Percentiles rank a stretch among this genome's conserved stretches.
These are phyloP conservation scores for Cucurbita moschata DNA, from an alignment of 306 rosid species.

Conservation along the genomic window DNA sequence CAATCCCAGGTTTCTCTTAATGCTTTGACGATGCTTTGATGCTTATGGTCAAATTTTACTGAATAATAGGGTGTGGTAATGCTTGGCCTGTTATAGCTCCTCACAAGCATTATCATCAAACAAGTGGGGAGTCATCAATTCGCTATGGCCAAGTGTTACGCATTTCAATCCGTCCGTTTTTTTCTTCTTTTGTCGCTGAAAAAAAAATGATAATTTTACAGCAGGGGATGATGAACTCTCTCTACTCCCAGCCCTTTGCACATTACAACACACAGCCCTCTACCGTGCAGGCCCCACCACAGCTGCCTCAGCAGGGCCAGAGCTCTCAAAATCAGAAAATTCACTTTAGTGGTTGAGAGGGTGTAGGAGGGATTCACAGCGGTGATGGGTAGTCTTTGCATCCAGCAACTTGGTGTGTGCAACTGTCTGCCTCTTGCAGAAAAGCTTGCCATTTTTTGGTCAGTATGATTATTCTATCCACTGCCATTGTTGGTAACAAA, in stretches of 20 bases:
- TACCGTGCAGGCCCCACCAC: slow-evolving; percentile 74
- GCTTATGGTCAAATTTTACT: neutral
- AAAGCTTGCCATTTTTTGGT: slow-evolving; percentile 29
- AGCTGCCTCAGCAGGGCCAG: slow-evolving; percentile 69
- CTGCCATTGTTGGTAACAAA: slow-evolving; percentile 16
- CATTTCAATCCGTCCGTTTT: neutral
- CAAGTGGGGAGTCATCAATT: neutral
- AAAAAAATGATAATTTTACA: neutral
- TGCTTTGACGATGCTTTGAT: neutral
- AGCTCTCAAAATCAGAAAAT: slow-evolving; percentile 86
- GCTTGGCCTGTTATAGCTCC: neutral
- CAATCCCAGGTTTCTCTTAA: slow-evolving; percentile 78
- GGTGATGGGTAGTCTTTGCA: slow-evolving; percentile 92
- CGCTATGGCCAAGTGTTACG: neutral
- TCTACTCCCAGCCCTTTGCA: slow-evolving; percentile 90
- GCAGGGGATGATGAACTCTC: slow-evolving; percentile 78
- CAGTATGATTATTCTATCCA: slow-evolving; percentile 13
- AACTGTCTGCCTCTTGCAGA: slow-evolving; percentile 39
- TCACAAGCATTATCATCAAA: neutral
- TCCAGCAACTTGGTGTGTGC: slow-evolving; percentile 77
- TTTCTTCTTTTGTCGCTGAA: neutral
- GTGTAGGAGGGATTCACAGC: slow-evolving; percentile 28
- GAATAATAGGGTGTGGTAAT: neutral
- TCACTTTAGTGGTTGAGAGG: slow-evolving; percentile 73
- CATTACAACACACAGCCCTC: slow-evolving; percentile 89